A percentile compares a stretch with the other conserved stretches of the same genome.
These are phyloP conservation scores for Sclerotinia subarctica DNA, from an alignment of 2,329 filamentous ascomycete genomes.

Conservation along the genomic window DNA sequence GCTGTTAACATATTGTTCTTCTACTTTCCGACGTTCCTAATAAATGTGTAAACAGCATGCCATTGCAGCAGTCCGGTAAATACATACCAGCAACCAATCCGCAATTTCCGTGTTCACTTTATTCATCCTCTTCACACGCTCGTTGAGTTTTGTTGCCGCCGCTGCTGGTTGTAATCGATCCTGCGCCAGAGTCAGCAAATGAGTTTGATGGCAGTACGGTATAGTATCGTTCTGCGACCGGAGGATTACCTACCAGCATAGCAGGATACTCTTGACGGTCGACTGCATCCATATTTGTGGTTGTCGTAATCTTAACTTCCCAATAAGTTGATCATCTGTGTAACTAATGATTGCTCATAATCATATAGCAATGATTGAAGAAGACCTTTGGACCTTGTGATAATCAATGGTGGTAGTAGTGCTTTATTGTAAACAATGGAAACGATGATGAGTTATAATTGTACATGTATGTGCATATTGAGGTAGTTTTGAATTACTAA, in stretches of 20 bases:
- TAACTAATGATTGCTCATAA: conserved; percentile 34
- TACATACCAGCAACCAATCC: conserved; percentile 86
- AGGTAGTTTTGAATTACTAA: not conserved
- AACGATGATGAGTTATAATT: not conserved
- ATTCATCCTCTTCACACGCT: conserved; percentile 82
- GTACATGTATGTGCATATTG: not conserved
- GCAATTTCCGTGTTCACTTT: conserved; percentile 88
- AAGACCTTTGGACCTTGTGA: not conserved
- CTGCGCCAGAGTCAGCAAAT: conserved; percentile 47
- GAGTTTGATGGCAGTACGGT: conserved; percentile 28
- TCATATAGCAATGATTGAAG: conserved; percentile 23
- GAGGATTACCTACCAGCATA: conserved; percentile 71
- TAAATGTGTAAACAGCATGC: conserved; percentile 29
- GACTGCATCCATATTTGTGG: conserved; percentile 64
- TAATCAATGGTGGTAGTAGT: no score
- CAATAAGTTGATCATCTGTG: conserved; percentile 25
- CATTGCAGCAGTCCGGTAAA: conserved; percentile 1
- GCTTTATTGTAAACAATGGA: not conserved
- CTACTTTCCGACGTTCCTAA: conserved; percentile 87
- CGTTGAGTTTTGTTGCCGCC: conserved; percentile 77
- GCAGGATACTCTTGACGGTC: conserved; percentile 88
- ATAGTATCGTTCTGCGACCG: conserved; percentile 25
- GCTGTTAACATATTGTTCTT: conserved; percentile 82
- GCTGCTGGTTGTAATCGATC: conserved; percentile 75
- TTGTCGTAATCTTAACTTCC: conserved; percentile 19